A percentile compares a stretch with the other conserved stretches of the same genome.
These are phyloP conservation scores for Phyllosticta paracitricarpa DNA, from an alignment of 2,329 filamentous ascomycete genomes.

Conservation along the genomic window DNA sequence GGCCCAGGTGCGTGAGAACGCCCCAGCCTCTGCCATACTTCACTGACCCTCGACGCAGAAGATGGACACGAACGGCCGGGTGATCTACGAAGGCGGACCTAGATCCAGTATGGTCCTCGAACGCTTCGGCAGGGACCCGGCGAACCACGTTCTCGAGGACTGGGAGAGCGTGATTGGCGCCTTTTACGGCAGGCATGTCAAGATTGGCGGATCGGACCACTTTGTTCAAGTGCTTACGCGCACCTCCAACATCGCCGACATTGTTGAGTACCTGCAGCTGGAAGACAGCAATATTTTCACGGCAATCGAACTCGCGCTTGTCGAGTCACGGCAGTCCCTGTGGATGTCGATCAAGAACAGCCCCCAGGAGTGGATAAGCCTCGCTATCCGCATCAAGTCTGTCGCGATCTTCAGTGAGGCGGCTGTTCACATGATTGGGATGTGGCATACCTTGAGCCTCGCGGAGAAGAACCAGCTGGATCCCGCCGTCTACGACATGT, in stretches of 20 bases:
- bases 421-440: conserved; percentile 35
- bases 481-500: conserved; percentile 18
- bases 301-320: conserved; percentile 38
- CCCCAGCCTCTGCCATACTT: not conserved
- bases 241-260: conserved; percentile 32
- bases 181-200: conserved; percentile 35
- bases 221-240: conserved; percentile 32
- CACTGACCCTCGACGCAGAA: conserved; percentile 17
- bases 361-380: conserved; percentile 37
- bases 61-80: conserved; percentile 24
- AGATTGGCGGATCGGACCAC: conserved; percentile 28
- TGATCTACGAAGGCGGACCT: conserved; percentile 12
- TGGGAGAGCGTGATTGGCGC: conserved; percentile 38
- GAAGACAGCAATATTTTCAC: conserved; percentile 31
- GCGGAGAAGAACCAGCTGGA: conserved; percentile 16
- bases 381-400: conserved; percentile 37
- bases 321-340: conserved; percentile 37
- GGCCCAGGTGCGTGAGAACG: not conserved
- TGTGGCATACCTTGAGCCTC: conserved; percentile 23
- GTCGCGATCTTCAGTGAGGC: conserved; percentile 37
- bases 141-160: conserved; percentile 20
- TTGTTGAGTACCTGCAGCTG: conserved; percentile 38
- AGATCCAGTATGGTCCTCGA: conserved; percentile 14
- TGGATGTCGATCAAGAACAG: conserved; percentile 32
- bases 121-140: conserved; percentile 13